Percentiles rank a stretch among this genome's conserved stretches.
Conservation (phyloP, 2,329 filamentous ascomycete species). For the Phyllosticta capitalensis region DNA sequence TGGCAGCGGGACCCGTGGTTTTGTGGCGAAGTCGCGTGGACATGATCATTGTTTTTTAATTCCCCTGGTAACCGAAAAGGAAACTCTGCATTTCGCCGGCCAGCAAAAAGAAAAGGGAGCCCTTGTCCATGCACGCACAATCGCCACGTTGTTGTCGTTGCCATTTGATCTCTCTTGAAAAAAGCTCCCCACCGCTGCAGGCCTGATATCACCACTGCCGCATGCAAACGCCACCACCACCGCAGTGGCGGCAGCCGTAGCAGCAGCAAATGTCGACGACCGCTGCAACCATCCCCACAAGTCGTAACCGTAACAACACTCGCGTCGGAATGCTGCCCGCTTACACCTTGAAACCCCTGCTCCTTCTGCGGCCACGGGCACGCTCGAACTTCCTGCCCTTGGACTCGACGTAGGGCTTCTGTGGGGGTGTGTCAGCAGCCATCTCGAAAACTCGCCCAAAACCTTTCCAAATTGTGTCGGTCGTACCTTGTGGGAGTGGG, state of each 20-base stretch:
- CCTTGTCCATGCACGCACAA: slow-evolving; percentile 10
- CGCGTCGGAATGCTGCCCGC: slow-evolving; percentile 16
- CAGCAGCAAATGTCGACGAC: not conserved
- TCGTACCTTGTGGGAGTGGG: slow-evolving; percentile 89
- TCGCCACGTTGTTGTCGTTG: not conserved
- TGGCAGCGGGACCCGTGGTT: not conserved
- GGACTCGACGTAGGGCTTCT: slow-evolving; percentile 95
- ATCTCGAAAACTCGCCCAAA: slow-evolving; percentile 12
- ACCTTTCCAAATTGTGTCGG: not conserved
- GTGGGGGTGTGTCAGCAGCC: slow-evolving; percentile 15
- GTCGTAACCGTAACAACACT: slow-evolving; percentile 11
- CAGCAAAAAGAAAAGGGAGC: slow-evolving; percentile 7
- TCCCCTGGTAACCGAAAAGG: slow-evolving; percentile 11
- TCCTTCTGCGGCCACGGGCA: slow-evolving; percentile 97
- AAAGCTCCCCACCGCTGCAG: not conserved
- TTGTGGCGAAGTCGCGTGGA: slow-evolving; percentile 10
- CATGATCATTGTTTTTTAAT: slow-evolving; percentile 11
- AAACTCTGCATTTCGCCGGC: slow-evolving; percentile 10
- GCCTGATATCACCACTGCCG: not conserved
- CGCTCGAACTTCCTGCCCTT: slow-evolving; percentile 99
- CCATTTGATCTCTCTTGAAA: not conserved
- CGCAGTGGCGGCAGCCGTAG: not conserved
- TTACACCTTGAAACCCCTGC: slow-evolving; percentile 99
- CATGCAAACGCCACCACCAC: not conserved
- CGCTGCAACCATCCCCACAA: too few species aligned